Conservation (phyloP, 1,284 basidiomycete species). For the Serendipita sp. region DNA sequence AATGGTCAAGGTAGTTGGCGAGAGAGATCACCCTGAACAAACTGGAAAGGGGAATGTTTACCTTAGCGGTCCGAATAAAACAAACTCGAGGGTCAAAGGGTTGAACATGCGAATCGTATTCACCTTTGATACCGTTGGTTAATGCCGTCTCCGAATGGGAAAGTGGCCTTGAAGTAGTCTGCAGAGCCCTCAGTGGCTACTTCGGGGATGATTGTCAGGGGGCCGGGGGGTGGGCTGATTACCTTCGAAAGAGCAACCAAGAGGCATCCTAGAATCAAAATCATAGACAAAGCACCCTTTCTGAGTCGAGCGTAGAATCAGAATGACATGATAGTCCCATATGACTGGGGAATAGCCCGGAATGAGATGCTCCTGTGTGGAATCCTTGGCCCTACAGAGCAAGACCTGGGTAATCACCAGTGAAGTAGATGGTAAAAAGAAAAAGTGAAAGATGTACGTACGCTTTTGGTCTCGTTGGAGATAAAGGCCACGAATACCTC, state of each 20-base stretch:
- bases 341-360: slow-evolving; percentile 27
- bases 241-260: slow-evolving; percentile 39
- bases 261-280: slow-evolving; percentile 37
- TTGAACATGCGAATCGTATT: no score
- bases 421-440: background rate
- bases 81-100: slow-evolving; percentile 4
- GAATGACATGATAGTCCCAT: slow-evolving; percentile 67
- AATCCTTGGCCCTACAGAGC: slow-evolving; percentile 46
- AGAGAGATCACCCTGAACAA: slow-evolving; percentile 38
- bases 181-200: background rate
- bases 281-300: slow-evolving; percentile 44
- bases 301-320: slow-evolving; percentile 29
- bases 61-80: background rate
- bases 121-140: slow-evolving; percentile 35
- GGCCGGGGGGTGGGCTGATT: slow-evolving; percentile 6
- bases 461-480: slow-evolving; percentile 45
- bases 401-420: slow-evolving; percentile 32
- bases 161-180: slow-evolving; percentile 45
- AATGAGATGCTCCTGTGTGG: slow-evolving; percentile 18
- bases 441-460: slow-evolving; percentile 20
- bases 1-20: slow-evolving; percentile 35
- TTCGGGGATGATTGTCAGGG: no score
- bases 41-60: slow-evolving; percentile 16
- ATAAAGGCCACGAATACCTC: slow-evolving; percentile 46
- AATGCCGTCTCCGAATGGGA: slow-evolving; percentile 27